Evolutionary conservation across 2,329 filamentous ascomycete species (phyloP).

Genomic region (Colletotrichum noveboracense): DNA sequence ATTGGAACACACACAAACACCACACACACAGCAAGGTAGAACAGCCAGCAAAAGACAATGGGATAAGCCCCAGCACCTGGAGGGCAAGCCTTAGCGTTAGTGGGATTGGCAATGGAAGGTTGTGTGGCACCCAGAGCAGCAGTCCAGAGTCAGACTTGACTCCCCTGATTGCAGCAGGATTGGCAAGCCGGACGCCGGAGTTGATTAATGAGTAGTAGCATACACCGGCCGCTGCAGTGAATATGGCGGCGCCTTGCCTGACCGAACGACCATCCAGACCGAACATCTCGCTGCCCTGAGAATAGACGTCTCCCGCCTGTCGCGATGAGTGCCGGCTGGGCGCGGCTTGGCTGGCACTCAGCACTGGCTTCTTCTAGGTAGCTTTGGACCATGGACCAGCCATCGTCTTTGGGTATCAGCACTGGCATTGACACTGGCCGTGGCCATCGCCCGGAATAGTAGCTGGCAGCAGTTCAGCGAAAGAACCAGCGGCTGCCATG

Average conservation of each 20-base stretch:
- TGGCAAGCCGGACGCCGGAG: not conserved
- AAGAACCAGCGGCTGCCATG: not conserved
- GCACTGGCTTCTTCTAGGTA: not conserved
- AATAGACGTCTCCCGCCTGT: not conserved
- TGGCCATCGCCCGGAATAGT: not conserved
- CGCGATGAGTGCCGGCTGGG: not conserved
- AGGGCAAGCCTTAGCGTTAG: not conserved
- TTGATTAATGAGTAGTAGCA: not conserved
- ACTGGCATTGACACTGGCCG: not conserved
- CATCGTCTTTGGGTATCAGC: not conserved
- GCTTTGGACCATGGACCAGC: not conserved
- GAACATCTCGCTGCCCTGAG: not conserved
- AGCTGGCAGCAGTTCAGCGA: not conserved
- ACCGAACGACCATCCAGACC: not conserved
- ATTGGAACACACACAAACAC: not conserved
- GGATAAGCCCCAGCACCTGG: not conserved
- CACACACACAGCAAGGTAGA: not conserved
- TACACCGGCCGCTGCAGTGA: not conserved
- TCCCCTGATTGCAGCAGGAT: conserved; percentile 15
- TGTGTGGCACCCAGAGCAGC: conserved; percentile 1
- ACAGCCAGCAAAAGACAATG: not conserved
- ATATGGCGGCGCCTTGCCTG: not conserved
- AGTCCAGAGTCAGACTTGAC: not conserved
- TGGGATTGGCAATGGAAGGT: not conserved
- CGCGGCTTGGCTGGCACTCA: not conserved